A percentile compares a stretch with the other conserved stretches of the same genome.
phyloP scores from a whole-genome alignment of 2,329 filamentous ascomycete species.

The Proliferodiscus dingleyae region DNA sequence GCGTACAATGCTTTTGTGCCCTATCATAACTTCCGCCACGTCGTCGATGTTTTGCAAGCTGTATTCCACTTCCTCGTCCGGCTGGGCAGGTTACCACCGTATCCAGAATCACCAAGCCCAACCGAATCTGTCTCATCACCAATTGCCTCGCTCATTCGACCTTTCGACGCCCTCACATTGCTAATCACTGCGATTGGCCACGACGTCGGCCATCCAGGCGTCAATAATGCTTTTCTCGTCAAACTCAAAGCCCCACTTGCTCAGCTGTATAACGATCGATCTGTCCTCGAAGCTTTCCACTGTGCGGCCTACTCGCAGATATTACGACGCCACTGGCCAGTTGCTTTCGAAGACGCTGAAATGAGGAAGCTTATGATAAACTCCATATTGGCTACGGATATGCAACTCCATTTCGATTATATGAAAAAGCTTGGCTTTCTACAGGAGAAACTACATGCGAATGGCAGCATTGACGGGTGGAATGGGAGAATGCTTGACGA shows the following conservation, averaged over 20 bases:
- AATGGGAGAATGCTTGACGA: constrained; percentile 70
- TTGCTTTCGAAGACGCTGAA: constrained; percentile 69
- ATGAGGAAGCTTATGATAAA: constrained; percentile 93
- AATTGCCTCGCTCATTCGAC: constrained; percentile 70
- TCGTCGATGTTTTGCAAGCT: constrained; percentile 91
- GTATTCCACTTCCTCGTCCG: constrained; percentile 84
- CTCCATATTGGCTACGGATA: constrained; percentile 95
- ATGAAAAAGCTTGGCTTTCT: constrained; percentile 83
- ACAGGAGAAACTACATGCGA: constrained; percentile 70
- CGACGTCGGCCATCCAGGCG: constrained; percentile 93
- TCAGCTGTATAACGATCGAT: constrained; percentile 94
- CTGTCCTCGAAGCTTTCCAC: constrained; percentile 94
- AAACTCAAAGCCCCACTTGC: constrained; percentile 89
- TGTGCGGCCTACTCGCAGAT: constrained; percentile 97
- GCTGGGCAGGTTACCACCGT: constrained; percentile 70
- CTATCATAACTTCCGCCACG: constrained; percentile 98
- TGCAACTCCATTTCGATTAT: constrained; percentile 95
- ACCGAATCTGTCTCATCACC: constrained; percentile 46
- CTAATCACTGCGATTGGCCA: constrained; percentile 96
- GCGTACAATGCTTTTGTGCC: constrained; percentile 97
- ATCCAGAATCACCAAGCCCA: constrained; percentile 38
- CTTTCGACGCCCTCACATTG: constrained; percentile 83
- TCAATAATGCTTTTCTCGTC: constrained; percentile 95
- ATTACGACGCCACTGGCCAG: constrained; percentile 84
- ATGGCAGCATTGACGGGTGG: constrained; percentile 67